phyloP scores from a whole-genome alignment of 345 rosid species.

The Pugionium cornutum region DNA sequence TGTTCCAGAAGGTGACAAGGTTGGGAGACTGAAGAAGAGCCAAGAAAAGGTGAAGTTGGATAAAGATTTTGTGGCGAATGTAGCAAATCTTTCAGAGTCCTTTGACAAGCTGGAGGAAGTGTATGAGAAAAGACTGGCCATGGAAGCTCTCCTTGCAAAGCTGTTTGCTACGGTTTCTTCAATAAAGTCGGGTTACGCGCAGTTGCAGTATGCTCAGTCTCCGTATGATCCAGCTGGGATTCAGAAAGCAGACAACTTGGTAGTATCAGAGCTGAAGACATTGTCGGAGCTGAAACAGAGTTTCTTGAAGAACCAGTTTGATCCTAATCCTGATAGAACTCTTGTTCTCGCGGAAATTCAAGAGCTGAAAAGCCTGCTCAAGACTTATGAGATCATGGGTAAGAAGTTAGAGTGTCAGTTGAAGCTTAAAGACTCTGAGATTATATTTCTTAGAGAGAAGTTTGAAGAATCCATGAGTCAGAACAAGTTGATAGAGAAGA shows the following conservation, averaged over 20 bases:
- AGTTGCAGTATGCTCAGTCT: slow-evolving; percentile 75
- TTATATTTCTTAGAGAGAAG: slow-evolving; percentile 63
- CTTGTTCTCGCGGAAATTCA: slow-evolving; percentile 66
- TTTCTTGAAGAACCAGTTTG: slow-evolving; percentile 69
- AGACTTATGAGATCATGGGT: slow-evolving; percentile 63
- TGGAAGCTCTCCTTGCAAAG: slow-evolving; percentile 75
- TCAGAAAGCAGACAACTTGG: slow-evolving; percentile 60
- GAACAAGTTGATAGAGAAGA: slow-evolving; percentile 60
- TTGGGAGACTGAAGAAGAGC: slow-evolving; percentile 46
- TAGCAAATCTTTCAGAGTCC: slow-evolving; percentile 45
- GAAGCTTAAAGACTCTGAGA: slow-evolving; percentile 76
- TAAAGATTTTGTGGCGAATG: slow-evolving; percentile 33
- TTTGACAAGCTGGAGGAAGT: slow-evolving; percentile 54
- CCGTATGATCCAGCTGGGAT: slow-evolving; percentile 81
- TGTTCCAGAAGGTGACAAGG: slow-evolving; percentile 55
- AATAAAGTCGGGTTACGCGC: slow-evolving; percentile 73
- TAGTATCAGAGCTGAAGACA: slow-evolving; percentile 62
- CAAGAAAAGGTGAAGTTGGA: slow-evolving; percentile 44
- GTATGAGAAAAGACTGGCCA: slow-evolving; percentile 41
- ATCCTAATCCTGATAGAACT: slow-evolving; percentile 57
- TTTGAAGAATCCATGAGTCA: slow-evolving; percentile 48
- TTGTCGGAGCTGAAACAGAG: slow-evolving; percentile 83
- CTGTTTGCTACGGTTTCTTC: slow-evolving; percentile 76
- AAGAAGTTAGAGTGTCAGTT: slow-evolving; percentile 75
- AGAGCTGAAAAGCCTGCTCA: slow-evolving; percentile 64